Percentiles rank a stretch among this genome's conserved stretches.
phyloP scores from a whole-genome alignment of 768 basidiomycete genomes.

The Royoungia palumana region DNA sequence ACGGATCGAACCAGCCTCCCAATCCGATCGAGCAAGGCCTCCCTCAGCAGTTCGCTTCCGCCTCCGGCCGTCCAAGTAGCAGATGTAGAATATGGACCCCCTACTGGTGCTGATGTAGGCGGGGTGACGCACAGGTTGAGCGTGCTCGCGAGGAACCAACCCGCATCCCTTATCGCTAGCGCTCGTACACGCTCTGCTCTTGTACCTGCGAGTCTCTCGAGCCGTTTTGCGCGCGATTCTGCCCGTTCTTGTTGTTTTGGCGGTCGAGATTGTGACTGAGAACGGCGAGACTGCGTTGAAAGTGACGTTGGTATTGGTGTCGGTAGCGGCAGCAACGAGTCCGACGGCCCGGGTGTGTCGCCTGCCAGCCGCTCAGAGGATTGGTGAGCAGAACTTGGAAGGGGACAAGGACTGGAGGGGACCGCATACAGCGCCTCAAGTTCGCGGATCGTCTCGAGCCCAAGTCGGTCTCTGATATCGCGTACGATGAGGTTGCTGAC shows the following conservation, averaged over 20 bases:
- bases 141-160: constrained; percentile 26
- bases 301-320: not conserved
- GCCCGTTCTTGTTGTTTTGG: not conserved
- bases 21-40: constrained; percentile 21
- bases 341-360: not conserved
- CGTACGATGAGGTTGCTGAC: not conserved
- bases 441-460: constrained; percentile 28
- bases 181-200: constrained; percentile 17
- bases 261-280: not conserved
- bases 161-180: constrained; percentile 26
- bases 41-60: constrained; percentile 3
- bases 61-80: not conserved
- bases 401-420: not conserved
- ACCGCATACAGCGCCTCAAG: constrained; percentile 21
- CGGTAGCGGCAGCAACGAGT: not conserved
- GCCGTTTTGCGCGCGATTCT: constrained; percentile 2
- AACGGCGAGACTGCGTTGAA: not conserved
- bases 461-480: constrained; percentile 21
- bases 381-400: not conserved
- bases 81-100: not conserved
- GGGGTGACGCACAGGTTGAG: constrained; percentile 22
- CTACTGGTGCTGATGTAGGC: not conserved
- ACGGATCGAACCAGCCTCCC: constrained; percentile 20
- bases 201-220: constrained; percentile 13
- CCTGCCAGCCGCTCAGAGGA: not conserved